A percentile compares a stretch with the other conserved stretches of the same genome.
phyloP scores from a whole-genome alignment of 139 green algal genomes.

The Haematococcus sp. region DNA sequence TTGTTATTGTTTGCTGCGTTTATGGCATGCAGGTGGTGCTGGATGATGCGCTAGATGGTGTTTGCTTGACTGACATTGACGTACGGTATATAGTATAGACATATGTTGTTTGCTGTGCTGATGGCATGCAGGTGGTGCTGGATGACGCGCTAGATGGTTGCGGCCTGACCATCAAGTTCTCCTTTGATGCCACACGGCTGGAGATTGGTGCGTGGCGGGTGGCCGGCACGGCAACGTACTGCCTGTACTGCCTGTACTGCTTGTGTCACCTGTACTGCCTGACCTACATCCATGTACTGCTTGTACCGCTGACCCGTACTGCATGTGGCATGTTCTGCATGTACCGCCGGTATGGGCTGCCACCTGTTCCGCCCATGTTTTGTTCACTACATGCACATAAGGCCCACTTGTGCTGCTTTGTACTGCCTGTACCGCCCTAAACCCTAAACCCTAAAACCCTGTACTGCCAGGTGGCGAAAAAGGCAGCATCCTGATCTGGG shows the following conservation, averaged over 20 bases:
- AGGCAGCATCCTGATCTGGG: slow-evolving; percentile 39
- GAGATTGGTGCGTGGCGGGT: slow-evolving; percentile 20
- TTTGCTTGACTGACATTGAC: not conserved
- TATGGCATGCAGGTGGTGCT: too few species aligned
- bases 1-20: too few species aligned
- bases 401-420: not conserved
- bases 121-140: slow-evolving; percentile 15
- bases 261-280: too few species aligned
- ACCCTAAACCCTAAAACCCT: too few species aligned
- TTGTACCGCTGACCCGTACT: too few species aligned
- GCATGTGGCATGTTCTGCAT: too few species aligned
- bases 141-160: slow-evolving; percentile 38
- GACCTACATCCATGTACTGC: too few species aligned
- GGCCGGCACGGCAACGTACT: not conserved
- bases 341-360: too few species aligned
- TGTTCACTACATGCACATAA: too few species aligned
- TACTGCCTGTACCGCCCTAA: not conserved
- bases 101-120: not conserved
- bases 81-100: not conserved
- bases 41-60: too few species aligned
- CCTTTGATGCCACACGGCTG: slow-evolving; percentile 34
- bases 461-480: slow-evolving; percentile 37
- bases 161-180: slow-evolving; percentile 41
- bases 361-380: too few species aligned
- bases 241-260: too few species aligned